Base-by-base conservation (phyloP, 768 basidiomycete genomes). In the Calocybe cyanea region DNA sequence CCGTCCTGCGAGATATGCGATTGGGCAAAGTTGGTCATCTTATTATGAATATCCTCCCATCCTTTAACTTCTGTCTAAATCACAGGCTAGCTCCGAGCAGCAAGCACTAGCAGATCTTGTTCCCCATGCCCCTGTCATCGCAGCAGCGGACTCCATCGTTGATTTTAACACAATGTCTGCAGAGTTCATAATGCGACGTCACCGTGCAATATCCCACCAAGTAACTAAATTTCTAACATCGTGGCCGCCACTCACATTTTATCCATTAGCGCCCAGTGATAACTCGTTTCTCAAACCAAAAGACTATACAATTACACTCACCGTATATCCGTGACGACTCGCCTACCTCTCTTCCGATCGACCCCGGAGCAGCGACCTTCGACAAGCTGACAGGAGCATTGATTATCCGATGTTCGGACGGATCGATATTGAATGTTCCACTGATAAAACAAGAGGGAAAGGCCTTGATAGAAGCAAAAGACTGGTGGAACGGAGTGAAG, bases 401-500 rank as follows among this genome's bases (percentile, higher is more conserved):
- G 33, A 48, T 81, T 17, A 63, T 88, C 11, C 73, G 72, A 7
- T 87, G 86, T 56, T 76, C 77, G 1, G 63, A 64, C 14, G 67
- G 69, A 21, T 72, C 78, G 0, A 66, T 78, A 39, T 55, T 91
- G 14, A 65, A 68, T 39, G 78, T 89, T 1, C 65, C 66, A 2
- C 63, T 65, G 49, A 65, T 92, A 14, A 81, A 85, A 56, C 78
- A 80, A 48, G 80, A 84, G 51, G 78, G 79, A 43, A 76, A 76
- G 52, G 63, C 70, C 19, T 60, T 76, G 54, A 50, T 88, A 48
- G 58, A 57, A 11, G 83, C 81, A 2, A 75, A 67, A 48, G 82
- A 83, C 41, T 92, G 87, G 83, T 91, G 87, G 87, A 89, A 87
- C 59, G 89, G 90, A 2, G 65, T 63, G 21, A 68, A 68, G 46